Percentiles rank a stretch among this genome's conserved stretches.
Conservation (phyloP, 2,329 filamentous ascomycete genomes). For the Simplicillium sp. region DNA sequence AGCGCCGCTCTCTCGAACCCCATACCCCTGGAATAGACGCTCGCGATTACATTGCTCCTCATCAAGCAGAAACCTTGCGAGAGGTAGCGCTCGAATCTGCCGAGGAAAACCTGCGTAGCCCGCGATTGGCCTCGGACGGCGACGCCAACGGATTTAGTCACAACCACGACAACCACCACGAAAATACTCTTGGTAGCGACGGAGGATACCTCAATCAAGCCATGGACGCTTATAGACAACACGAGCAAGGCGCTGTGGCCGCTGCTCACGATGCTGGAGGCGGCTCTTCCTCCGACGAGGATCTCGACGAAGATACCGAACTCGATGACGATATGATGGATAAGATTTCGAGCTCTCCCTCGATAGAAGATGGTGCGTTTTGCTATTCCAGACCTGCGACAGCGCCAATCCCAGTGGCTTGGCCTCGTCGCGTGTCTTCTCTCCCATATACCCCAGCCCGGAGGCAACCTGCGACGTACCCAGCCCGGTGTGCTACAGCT, state of each 20-base stretch:
- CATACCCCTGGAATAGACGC: conserved; percentile 27
- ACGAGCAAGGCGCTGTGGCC: conserved; percentile 48
- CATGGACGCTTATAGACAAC: conserved; percentile 17
- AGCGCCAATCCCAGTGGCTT: conserved; percentile 22
- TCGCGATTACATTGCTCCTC: conserved; percentile 48
- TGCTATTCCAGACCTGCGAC: conserved; percentile 17
- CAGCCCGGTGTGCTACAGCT: no score
- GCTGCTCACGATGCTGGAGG: conserved; percentile 52
- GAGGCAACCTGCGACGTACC: conserved; percentile 16
- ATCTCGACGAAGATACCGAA: conserved; percentile 61
- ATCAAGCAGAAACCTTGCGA: conserved; percentile 78
- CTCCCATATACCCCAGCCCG: conserved; percentile 23
- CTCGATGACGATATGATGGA: conserved; percentile 94
- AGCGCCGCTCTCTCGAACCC: conserved; percentile 35
- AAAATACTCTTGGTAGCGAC: conserved; percentile 5
- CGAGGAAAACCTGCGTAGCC: conserved; percentile 60
- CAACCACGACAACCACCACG: conserved; percentile 8
- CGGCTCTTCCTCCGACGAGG: conserved; percentile 47
- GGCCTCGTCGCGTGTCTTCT: conserved; percentile 35
- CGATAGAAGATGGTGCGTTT: conserved; percentile 97
- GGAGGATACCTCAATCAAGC: not conserved
- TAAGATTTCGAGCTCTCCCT: conserved; percentile 96
- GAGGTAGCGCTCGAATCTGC: conserved; percentile 69
- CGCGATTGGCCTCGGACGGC: conserved; percentile 45
- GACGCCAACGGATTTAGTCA: conserved; percentile 29